A percentile compares a stretch with the other conserved stretches of the same genome.
Evolutionary conservation across 495 filamentous ascomycete species (phyloP).

Genomic region (Xylaria bambusicola): DNA sequence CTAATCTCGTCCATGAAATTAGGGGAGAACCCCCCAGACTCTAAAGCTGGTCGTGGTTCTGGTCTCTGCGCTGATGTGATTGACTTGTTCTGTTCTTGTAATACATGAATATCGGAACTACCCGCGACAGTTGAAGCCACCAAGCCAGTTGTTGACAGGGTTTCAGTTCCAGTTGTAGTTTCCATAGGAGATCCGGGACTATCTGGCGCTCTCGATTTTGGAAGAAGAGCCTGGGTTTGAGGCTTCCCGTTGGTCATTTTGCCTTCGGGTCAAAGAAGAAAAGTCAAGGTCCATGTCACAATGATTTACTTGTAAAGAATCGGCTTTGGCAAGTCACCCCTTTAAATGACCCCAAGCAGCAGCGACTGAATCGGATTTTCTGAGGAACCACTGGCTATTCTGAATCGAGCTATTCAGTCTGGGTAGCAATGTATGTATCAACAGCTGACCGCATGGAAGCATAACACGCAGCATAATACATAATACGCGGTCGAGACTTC

Average conservation of each 20-base stretch:
- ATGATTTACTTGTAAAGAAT: constrained; percentile 2
- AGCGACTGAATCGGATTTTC: not conserved
- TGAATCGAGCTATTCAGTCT: constrained; percentile 5
- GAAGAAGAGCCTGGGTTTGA: constrained; percentile 6
- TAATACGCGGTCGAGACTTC: constrained; percentile 11
- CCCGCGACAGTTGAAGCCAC: constrained; percentile 1
- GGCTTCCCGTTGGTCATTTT: constrained; percentile 12
- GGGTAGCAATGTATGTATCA: constrained; percentile 13
- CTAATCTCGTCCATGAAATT: constrained; percentile 27
- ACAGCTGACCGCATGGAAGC: constrained; percentile 2
- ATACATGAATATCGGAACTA: not conserved
- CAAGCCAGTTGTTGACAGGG: constrained; percentile 2
- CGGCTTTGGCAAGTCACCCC: not conserved
- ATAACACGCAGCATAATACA: not conserved
- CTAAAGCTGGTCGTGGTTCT: not conserved
- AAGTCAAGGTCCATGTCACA: not conserved
- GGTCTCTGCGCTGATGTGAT: not conserved
- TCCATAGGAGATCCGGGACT: not conserved
- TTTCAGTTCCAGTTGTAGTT: not conserved
- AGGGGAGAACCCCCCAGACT: not conserved
- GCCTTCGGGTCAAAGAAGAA: not conserved
- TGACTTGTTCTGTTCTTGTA: constrained; percentile 10
- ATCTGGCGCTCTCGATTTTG: constrained; percentile 4
- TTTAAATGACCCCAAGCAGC: constrained; percentile 3
- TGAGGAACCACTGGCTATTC: not conserved